Evolutionary conservation across 1,139 yeast species (phyloP), one percentile per base, ranked within the genome.

Genomic region (Torulaspora pretoriensis): DNA sequence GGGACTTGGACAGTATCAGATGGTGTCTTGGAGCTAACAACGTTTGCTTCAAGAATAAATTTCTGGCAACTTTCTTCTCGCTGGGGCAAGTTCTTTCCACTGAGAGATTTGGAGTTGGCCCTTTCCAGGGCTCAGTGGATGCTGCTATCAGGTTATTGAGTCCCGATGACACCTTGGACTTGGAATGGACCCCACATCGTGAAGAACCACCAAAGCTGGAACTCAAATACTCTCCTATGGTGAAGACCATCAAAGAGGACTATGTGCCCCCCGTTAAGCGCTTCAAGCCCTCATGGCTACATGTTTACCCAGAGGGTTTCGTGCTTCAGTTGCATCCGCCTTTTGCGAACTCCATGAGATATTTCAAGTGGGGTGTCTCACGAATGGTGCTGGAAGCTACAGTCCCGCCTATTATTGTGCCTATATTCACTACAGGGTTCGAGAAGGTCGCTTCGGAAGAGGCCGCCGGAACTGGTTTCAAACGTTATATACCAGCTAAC

Each of bases 21-120:
- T 92, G 97, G 97, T 90, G 96, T 4, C 72, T 92, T 51, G 98
- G 96, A 0, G 97, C 98, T 7, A 81, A 84, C 46, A 90, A 92
- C 61, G 80, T 92, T 29, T 90, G 97, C 61, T 92, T 92, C 64
- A 78, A 81, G 23, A 80, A 72, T 53, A 66, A 66, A 35, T 57
- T 72, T 4, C 62, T 75, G 8, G 67, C 80, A 7, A 72, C 74
- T 61, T 90, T 88, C 60, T 92, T 92, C 69, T 81, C 89, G 31
- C 68, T 88, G 48, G 98, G 98, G 3, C 90, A 90, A 65, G 84
- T 89, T 13, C 70, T 92, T 51, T 80, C 95, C 0, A 87, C 96
- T 1, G 80, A 80, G 56, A 70, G 98, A 51, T 90, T 89, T 63
- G 98, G 98, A 1, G 79, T 73, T 17, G 97, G 97, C 0, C 96